Conservation (phyloP, 2,329 filamentous ascomycete genomes). For the Alternaria novae-zelandiae region DNA sequence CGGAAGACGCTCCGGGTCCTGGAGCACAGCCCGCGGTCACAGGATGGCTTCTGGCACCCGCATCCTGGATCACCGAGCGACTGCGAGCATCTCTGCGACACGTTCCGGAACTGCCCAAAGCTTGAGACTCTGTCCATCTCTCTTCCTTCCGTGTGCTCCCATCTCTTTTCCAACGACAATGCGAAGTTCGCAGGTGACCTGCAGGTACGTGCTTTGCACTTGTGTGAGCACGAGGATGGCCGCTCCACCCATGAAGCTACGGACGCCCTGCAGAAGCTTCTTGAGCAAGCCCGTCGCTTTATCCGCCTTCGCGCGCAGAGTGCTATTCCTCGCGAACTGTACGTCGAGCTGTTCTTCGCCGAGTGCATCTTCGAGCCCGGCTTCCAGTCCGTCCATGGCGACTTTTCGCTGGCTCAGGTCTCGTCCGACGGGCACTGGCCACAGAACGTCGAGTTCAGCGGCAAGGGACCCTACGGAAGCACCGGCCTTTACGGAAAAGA, state of each 20-base stretch:
- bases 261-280: slow-evolving; percentile 48
- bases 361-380: slow-evolving; percentile 60
- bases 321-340: slow-evolving; percentile 48
- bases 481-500: slow-evolving; percentile 59
- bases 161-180: slow-evolving; percentile 54
- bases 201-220: slow-evolving; percentile 57
- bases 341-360: slow-evolving; percentile 59
- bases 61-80: slow-evolving; percentile 54
- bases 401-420: slow-evolving; percentile 55
- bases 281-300: slow-evolving; percentile 51
- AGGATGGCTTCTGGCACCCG: slow-evolving; percentile 60
- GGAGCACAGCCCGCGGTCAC: slow-evolving; percentile 60
- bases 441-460: slow-evolving; percentile 40
- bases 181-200: slow-evolving; percentile 56
- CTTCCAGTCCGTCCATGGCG: slow-evolving; percentile 55
- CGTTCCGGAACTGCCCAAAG: slow-evolving; percentile 55
- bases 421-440: slow-evolving; percentile 53
- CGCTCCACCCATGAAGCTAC: slow-evolving; percentile 45
- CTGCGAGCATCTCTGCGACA: slow-evolving; percentile 57
- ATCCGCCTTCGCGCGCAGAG: slow-evolving; percentile 48
- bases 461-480: slow-evolving; percentile 58
- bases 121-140: slow-evolving; percentile 58
- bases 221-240: slow-evolving; percentile 52
- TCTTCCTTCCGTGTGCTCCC: slow-evolving; percentile 56
- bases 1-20: slow-evolving; percentile 56